Evolutionary conservation across 1,284 basidiomycete genomes (phyloP).

Genomic region (Phlebopus sp.): DNA sequence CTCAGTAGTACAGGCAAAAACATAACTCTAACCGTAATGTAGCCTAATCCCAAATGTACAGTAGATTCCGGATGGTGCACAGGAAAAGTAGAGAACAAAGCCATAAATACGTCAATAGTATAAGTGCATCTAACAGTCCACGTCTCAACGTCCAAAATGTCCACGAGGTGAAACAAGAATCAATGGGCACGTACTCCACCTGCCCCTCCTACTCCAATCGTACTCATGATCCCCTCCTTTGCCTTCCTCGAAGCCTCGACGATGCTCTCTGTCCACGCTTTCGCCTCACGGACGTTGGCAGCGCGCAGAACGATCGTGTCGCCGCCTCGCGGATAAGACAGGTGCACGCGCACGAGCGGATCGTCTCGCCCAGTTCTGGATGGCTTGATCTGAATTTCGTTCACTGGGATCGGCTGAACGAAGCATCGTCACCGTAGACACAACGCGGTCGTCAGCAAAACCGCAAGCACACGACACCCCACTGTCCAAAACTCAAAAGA

Average conservation of each 20-base stretch:
- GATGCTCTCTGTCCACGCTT: constrained; percentile 58
- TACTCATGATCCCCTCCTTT: constrained; percentile 26
- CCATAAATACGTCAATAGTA: too few relatives aligned
- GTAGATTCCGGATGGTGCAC: too few relatives aligned
- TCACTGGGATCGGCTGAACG: constrained; percentile 65
- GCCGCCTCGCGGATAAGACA: constrained; percentile 73
- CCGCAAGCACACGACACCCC: background rate
- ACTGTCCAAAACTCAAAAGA: background rate
- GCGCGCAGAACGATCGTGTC: constrained; percentile 67
- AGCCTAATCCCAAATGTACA: too few relatives aligned
- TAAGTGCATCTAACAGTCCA: too few relatives aligned
- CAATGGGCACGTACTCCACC: background rate
- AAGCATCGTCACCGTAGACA: background rate
- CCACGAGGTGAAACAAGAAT: background rate
- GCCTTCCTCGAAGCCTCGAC: constrained; percentile 37
- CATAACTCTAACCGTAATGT: too few relatives aligned
- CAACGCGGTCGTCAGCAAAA: background rate
- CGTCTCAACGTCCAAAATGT: too few relatives aligned
- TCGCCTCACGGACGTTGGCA: constrained; percentile 60
- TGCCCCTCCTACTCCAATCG: background rate
- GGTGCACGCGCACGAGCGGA: constrained; percentile 56
- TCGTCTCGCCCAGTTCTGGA: constrained; percentile 59
- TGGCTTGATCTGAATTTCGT: constrained; percentile 59
- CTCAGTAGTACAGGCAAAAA: too few relatives aligned
- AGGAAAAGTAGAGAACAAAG: too few relatives aligned